Evolutionary conservation across 345 rosid species (phyloP).

Genomic region (Salix exigua): DNA sequence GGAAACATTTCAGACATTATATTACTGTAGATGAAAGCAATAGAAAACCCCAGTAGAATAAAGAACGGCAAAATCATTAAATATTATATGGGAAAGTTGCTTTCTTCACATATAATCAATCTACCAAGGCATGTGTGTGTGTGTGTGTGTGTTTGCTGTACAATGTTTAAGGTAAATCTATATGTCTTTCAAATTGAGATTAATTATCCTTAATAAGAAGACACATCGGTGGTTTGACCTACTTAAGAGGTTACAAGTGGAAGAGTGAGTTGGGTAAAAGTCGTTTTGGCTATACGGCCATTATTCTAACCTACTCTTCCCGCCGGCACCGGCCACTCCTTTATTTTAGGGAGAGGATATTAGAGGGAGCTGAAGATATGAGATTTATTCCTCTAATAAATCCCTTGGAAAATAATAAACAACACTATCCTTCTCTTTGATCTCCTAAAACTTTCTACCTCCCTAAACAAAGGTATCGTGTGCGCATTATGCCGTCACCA

Average conservation of each 20-base stretch:
- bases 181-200: conserved; percentile 2
- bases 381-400: not conserved
- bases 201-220: not conserved
- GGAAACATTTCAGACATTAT: not conserved
- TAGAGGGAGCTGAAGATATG: not conserved
- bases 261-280: conserved; percentile 34
- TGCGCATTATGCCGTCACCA: not conserved
- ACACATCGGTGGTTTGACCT: conserved; percentile 9
- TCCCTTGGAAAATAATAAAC: not conserved
- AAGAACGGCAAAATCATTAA: not conserved
- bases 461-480: not conserved
- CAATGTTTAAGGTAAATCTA: conserved; percentile 8
- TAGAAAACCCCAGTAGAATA: not conserved
- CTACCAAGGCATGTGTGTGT: not conserved
- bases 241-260: conserved; percentile 23
- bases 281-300: conserved; percentile 26
- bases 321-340: not conserved
- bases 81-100: not conserved
- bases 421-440: not conserved
- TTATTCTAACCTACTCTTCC: conserved; percentile 24
- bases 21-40: not conserved
- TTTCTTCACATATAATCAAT: not conserved
- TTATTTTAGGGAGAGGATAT: not conserved
- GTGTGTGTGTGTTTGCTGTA: not conserved
- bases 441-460: conserved; percentile 1